Evolutionary conservation across 2,329 filamentous ascomycete genomes (phyloP).

Genomic region (Didymellaceae sp.): DNA sequence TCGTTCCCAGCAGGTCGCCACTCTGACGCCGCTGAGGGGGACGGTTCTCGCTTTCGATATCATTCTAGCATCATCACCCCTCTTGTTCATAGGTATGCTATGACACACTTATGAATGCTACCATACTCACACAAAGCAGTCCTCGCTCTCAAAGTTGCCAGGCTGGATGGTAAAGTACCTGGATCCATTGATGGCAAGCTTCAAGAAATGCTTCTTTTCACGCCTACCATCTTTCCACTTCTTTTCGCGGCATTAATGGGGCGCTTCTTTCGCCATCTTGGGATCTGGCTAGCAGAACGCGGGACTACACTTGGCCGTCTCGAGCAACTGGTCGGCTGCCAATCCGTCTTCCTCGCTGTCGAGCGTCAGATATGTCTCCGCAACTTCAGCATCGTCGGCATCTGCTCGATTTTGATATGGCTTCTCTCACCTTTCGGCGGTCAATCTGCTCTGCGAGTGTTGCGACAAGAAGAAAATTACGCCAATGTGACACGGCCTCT

Average conservation of each 20-base stretch:
- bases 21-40: constrained; percentile 27
- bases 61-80: constrained; percentile 32
- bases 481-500: constrained; percentile 19
- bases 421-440: constrained; percentile 40
- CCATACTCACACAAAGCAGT: constrained; percentile 23
- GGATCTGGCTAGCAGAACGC: constrained; percentile 35
- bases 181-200: constrained; percentile 24
- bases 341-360: constrained; percentile 39
- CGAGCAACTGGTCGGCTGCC: constrained; percentile 39
- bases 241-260: constrained; percentile 43
- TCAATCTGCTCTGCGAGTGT: constrained; percentile 38
- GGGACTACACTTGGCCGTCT: constrained; percentile 40
- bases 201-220: constrained; percentile 28
- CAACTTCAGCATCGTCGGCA: constrained; percentile 32
- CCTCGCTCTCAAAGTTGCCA: constrained; percentile 32
- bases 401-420: constrained; percentile 34
- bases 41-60: constrained; percentile 32
- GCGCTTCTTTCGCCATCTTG: constrained; percentile 34
- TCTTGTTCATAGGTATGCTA: constrained; percentile 38
- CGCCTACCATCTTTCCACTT: constrained; percentile 39
- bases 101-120: too few species aligned
- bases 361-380: constrained; percentile 38
- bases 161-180: constrained; percentile 27
- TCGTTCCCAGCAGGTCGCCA: constrained; percentile 25
- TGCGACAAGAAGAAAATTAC: constrained; percentile 22